Evolutionary conservation across 345 rosid genomes (phyloP).

Genomic region (Ceriops zippeliana): DNA sequence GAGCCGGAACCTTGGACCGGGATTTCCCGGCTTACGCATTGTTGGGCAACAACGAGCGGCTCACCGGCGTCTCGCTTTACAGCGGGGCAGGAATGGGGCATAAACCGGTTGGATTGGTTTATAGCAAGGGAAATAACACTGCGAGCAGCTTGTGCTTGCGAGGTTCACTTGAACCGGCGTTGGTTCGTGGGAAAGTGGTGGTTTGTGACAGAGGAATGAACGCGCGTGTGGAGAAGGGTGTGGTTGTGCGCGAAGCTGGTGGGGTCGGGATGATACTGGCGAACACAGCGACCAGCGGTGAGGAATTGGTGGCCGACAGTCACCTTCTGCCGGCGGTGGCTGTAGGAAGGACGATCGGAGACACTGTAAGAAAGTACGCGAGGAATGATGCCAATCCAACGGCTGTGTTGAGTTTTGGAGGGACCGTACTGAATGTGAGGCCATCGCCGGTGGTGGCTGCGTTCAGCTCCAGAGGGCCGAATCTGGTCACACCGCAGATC

Average conservation of each 20-base stretch:
- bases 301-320: slow-evolving; percentile 78
- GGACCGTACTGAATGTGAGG: slow-evolving; percentile 55
- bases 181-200: slow-evolving; percentile 70
- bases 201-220: slow-evolving; percentile 74
- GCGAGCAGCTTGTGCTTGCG: slow-evolving; percentile 63
- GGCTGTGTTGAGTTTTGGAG: slow-evolving; percentile 52
- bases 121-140: slow-evolving; percentile 34
- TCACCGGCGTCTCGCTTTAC: slow-evolving; percentile 68
- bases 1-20: slow-evolving; percentile 84
- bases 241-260: slow-evolving; percentile 68
- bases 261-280: slow-evolving; percentile 87
- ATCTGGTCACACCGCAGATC: slow-evolving; percentile 62
- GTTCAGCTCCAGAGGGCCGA: slow-evolving; percentile 87
- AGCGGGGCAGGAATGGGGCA: slow-evolving; percentile 63
- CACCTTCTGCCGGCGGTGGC: slow-evolving; percentile 73
- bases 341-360: slow-evolving; percentile 64
- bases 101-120: slow-evolving; percentile 49
- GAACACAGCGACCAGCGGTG: slow-evolving; percentile 58
- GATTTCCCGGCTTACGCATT: slow-evolving; percentile 70
- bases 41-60: slow-evolving; percentile 46
- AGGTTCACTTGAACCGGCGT: slow-evolving; percentile 55
- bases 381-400: slow-evolving; percentile 44
- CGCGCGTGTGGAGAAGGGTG: slow-evolving; percentile 80
- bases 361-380: slow-evolving; percentile 48
- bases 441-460: slow-evolving; percentile 94